phyloP scores from a whole-genome alignment of 1,284 basidiomycete species.

The Porodaedalea pini region DNA sequence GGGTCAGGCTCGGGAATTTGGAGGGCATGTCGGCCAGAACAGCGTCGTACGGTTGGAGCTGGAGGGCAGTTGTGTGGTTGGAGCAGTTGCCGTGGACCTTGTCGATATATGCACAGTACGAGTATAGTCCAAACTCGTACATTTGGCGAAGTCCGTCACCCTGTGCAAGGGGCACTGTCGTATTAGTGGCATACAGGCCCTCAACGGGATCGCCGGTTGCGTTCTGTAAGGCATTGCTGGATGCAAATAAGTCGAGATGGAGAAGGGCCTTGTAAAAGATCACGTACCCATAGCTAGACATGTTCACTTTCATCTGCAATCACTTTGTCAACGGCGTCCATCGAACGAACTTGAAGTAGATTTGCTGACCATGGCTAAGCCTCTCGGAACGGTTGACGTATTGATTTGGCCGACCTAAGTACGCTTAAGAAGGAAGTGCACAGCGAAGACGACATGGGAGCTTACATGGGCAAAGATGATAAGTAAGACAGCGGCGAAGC shows the following conservation, averaged over 20 bases:
- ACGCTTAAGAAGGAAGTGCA: conserved; percentile 11
- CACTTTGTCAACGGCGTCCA: not conserved
- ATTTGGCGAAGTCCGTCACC: conserved; percentile 59
- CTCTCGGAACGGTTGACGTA: conserved; percentile 64
- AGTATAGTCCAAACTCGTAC: conserved; percentile 76
- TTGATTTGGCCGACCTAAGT: conserved; percentile 76
- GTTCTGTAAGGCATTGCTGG: conserved; percentile 47
- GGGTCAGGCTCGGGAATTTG: conserved; percentile 58
- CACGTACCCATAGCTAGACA: conserved; percentile 63
- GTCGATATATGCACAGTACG: conserved; percentile 68
- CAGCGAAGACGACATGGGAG: conserved; percentile 19
- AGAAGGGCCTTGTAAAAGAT: conserved; percentile 1
- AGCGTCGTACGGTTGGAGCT: conserved; percentile 57
- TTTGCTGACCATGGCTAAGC: conserved; percentile 62
- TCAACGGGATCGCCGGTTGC: conserved; percentile 56
- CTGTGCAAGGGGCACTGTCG: conserved; percentile 55
- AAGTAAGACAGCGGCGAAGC: conserved; percentile 61
- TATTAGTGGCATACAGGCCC: conserved; percentile 66
- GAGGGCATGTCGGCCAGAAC: conserved; percentile 62
- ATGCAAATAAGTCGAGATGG: conserved; percentile 17
- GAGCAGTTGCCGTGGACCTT: conserved; percentile 59
- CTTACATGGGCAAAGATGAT: conserved; percentile 78
- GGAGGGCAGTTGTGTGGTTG: conserved; percentile 52
- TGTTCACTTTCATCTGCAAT: conserved; percentile 61
- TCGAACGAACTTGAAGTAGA: conserved; percentile 6